A percentile compares a stretch with the other conserved stretches of the same genome.
These are phyloP conservation scores for Chlamydomonas sp. DNA, from an alignment of 139 green algal species.

Conservation along the genomic window DNA sequence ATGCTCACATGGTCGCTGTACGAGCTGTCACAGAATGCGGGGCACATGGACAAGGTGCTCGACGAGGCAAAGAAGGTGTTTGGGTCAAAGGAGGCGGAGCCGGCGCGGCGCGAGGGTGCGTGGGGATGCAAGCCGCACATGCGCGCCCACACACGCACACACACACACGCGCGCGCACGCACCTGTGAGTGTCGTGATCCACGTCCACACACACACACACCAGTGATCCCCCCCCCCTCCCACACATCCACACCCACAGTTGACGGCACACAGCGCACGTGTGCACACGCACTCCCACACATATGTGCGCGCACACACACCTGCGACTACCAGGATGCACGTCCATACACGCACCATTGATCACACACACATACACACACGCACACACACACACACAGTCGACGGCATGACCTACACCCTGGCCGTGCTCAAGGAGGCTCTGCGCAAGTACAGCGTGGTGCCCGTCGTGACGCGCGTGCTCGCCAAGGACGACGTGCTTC, in stretches of 20 bases:
- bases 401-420: slow-evolving; percentile 74
- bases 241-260: background rate
- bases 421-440: slow-evolving; percentile 71
- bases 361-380: background rate
- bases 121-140: too few relatives aligned
- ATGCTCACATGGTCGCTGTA: slow-evolving; percentile 87
- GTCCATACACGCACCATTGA: background rate
- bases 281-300: background rate
- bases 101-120: slow-evolving; percentile 31
- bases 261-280: background rate
- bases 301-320: background rate
- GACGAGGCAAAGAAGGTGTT: slow-evolving; percentile 48
- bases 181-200: too few relatives aligned
- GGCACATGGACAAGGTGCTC: slow-evolving; percentile 22
- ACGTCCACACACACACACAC: too few relatives aligned
- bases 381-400: slow-evolving; percentile 20
- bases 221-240: too few relatives aligned
- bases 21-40: slow-evolving; percentile 51
- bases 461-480: slow-evolving; percentile 76
- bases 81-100: slow-evolving; percentile 22
- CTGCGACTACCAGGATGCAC: background rate
- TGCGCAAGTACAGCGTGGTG: slow-evolving; percentile 79
- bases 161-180: too few relatives aligned
- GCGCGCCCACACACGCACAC: too few relatives aligned
- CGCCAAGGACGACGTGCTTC: slow-evolving; percentile 58